Evolutionary conservation across 192 early-diverging fungal genomes (phyloP), one percentile per base, ranked within the genome.

Genomic region (Backusella sp.): DNA sequence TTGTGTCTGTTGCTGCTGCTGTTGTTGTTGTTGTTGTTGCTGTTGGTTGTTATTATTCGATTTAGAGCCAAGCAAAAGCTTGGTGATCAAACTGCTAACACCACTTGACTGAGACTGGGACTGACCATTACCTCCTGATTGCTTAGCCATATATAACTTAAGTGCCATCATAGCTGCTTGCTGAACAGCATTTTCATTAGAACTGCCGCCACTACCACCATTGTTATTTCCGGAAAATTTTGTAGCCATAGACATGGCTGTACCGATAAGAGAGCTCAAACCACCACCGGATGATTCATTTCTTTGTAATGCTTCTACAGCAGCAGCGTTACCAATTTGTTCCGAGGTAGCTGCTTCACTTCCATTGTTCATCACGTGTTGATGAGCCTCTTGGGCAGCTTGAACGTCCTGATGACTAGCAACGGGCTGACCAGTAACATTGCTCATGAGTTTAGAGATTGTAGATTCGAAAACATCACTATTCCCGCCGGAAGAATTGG

Each of bases 91-190:
- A n/a, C 52, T 73, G 39, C 53, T 35, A 36, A 77, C 59, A 30
- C 49, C 66, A 73, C 77, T 42, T 14, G 42, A 21, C 19, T 46
- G 34, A 32, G 1, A 23, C 39, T 72, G 46, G 35, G 75, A 67
- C 8, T 36, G 26, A 7, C 35, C 42, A 21, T 12, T 66, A 23
- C 68, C 44, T 23, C 71, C 49, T 9, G 68, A 21, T 41, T 81
- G 75, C 41, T 81, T 73, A 4, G 72, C 44, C 72, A 81, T 81
- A 71, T 81, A 81, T 12, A 81, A 35, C 42, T 81, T 81, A n/a
- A 77, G 37, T 39, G 79, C 76, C 79, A 81, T 81, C 72, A 68
- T 68, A 28, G 76, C 79, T 53, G 79, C 79, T 46, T 73, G 72
- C 23, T 73, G 70, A 35, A 81, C 11, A 34, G 73, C 70, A 23